Conservation (phyloP, 495 filamentous ascomycete species). For the Cetradonia linearis region DNA sequence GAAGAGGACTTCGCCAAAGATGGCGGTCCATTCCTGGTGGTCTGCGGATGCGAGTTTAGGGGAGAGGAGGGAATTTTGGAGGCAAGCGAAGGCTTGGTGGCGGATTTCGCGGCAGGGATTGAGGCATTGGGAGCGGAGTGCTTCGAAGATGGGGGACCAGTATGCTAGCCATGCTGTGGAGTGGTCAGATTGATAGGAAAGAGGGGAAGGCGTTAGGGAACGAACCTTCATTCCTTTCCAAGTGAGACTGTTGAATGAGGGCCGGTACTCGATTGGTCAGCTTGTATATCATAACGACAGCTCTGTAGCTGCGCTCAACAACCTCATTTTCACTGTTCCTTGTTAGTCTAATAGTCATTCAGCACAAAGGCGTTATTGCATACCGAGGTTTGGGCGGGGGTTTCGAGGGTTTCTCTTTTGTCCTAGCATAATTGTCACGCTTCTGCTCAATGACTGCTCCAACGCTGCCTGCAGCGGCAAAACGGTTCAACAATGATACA, state of each 20-base stretch:
- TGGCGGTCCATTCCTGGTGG: constrained; percentile 84
- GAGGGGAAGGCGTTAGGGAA: background rate
- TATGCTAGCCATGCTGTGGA: constrained; percentile 84
- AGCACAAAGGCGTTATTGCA: constrained; percentile 18
- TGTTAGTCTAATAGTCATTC: constrained; percentile 12
- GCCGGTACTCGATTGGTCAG: constrained; percentile 71
- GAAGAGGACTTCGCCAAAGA: constrained; percentile 91
- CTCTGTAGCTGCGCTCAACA: constrained; percentile 67
- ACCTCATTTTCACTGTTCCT: constrained; percentile 54
- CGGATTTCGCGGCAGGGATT: constrained; percentile 94
- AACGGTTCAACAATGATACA: constrained; percentile 75
- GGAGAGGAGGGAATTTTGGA: constrained; percentile 80
- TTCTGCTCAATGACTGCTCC: constrained; percentile 73
- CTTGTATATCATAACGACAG: constrained; percentile 67
- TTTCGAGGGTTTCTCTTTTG: constrained; percentile 40
- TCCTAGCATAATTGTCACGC: constrained; percentile 47
- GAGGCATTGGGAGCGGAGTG: constrained; percentile 77
- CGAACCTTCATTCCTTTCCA: constrained; percentile 75
- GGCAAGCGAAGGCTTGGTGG: constrained; percentile 72
- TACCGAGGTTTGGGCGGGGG: constrained; percentile 48
- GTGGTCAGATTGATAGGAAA: constrained; percentile 17
- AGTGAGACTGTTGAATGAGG: constrained; percentile 84
- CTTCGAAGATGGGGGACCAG: constrained; percentile 90
- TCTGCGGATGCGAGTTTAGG: constrained; percentile 62
- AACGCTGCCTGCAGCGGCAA: constrained; percentile 73